phyloP scores from a whole-genome alignment of 257 asterid genomes.

The Solanum clarkiae region DNA sequence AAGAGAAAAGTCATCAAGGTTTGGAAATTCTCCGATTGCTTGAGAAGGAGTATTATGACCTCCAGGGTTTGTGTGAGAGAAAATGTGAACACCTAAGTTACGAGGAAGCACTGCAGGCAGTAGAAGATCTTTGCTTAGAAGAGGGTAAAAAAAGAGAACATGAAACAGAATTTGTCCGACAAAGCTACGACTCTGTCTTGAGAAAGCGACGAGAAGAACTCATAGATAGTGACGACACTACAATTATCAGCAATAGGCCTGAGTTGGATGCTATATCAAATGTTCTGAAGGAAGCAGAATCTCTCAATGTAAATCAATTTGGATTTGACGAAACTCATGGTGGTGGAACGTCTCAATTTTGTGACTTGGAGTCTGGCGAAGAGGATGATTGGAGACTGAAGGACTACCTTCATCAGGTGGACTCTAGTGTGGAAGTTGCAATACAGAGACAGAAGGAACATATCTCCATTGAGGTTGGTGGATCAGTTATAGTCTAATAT shows the following conservation, averaged over 20 bases:
- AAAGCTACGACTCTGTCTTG: slow-evolving; percentile 64
- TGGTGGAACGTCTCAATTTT: slow-evolving; percentile 51
- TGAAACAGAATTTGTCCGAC: slow-evolving; percentile 29
- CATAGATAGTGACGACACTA: slow-evolving; percentile 34
- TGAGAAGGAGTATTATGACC: slow-evolving; percentile 69
- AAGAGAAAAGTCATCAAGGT: slow-evolving; percentile 65
- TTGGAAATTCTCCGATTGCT: slow-evolving; percentile 62
- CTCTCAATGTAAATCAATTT: slow-evolving; percentile 60
- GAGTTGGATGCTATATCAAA: slow-evolving; percentile 83
- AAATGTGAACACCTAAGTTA: slow-evolving; percentile 71
- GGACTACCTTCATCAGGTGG: slow-evolving; percentile 71
- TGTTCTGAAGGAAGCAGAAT: slow-evolving; percentile 80
- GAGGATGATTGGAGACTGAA: slow-evolving; percentile 77
- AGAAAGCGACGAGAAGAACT: slow-evolving; percentile 66
- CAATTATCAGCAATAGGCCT: slow-evolving; percentile 43
- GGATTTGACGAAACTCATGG: slow-evolving; percentile 71
- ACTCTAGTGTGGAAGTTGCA: slow-evolving; percentile 79
- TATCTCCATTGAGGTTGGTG: slow-evolving; percentile 70
- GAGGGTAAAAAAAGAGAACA: slow-evolving; percentile 82
- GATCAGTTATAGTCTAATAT: background rate
- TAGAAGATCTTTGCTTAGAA: slow-evolving; percentile 79
- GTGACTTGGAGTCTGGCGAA: slow-evolving; percentile 81
- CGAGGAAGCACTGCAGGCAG: slow-evolving; percentile 80
- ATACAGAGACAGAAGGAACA: slow-evolving; percentile 88
- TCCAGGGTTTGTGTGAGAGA: slow-evolving; percentile 78